Percentiles rank a stretch among this genome's conserved stretches.
Evolutionary conservation across 495 filamentous ascomycete genomes (phyloP).

Genomic region (Penicillium nucicola): DNA sequence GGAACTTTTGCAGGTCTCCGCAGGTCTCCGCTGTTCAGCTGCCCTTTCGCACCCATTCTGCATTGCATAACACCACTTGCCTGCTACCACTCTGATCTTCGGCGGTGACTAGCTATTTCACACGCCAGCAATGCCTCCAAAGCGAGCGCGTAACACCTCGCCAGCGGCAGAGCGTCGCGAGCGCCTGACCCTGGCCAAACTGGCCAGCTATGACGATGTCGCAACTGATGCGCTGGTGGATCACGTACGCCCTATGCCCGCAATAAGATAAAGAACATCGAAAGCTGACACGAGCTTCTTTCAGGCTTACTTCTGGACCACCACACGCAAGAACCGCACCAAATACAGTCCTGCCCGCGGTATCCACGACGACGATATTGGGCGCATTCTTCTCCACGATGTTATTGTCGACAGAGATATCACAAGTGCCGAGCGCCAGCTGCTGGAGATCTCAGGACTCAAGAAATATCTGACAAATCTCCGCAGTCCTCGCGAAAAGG

Average conservation of each 20-base stretch:
- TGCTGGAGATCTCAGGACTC: conserved; percentile 72
- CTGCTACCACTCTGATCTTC: not conserved
- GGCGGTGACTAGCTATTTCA: not conserved
- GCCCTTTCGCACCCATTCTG: conserved; percentile 1
- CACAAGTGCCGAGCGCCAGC: conserved; percentile 61
- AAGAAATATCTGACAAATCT: conserved; percentile 64
- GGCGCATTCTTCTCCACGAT: conserved; percentile 70
- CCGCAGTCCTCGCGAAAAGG: conserved; percentile 72
- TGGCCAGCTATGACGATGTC: conserved; percentile 93
- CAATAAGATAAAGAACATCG: not conserved
- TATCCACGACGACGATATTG: conserved; percentile 75
- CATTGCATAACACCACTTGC: conserved; percentile 4
- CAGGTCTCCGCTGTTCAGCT: not conserved
- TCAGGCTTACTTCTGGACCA: conserved; percentile 93
- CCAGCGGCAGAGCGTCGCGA: conserved; percentile 54
- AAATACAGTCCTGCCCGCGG: conserved; percentile 82
- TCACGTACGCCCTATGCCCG: conserved; percentile 60
- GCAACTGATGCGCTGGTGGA: conserved; percentile 95
- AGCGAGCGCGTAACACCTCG: conserved; percentile 42
- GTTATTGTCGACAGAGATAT: conserved; percentile 74
- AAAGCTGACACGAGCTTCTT: conserved; percentile 16
- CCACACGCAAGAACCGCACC: conserved; percentile 87
- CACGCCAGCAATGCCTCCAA: conserved; percentile 32
- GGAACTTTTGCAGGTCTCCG: not conserved
- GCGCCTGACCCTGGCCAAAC: conserved; percentile 76